phyloP scores from a whole-genome alignment of 768 basidiomycete species.

The Amanita inopinata region DNA sequence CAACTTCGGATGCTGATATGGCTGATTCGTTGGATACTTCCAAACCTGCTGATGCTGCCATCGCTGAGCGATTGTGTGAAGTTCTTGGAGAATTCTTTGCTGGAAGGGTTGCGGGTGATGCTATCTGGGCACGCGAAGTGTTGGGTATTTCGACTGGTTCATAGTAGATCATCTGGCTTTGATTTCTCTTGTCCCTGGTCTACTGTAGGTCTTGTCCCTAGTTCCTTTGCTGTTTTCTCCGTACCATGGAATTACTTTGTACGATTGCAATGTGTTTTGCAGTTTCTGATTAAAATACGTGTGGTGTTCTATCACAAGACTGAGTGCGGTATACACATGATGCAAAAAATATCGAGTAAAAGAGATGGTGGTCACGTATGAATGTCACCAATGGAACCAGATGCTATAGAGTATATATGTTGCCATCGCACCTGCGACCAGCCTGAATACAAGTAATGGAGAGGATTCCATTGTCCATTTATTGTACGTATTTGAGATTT shows the following conservation, averaged over 20 bases:
- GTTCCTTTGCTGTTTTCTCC: no score
- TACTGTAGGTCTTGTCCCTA: not conserved
- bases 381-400: conserved; percentile 18
- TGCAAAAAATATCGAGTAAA: not conserved
- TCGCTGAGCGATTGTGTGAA: conserved; percentile 38
- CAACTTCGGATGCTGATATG: conserved; percentile 38
- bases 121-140: conserved; percentile 46
- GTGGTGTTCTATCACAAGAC: not conserved
- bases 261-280: not conserved
- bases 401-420: conserved; percentile 21
- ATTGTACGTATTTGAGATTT: conserved; percentile 26
- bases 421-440: conserved; percentile 22
- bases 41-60: conserved; percentile 36
- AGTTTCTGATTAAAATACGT: not conserved
- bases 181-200: not conserved
- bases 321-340: not conserved
- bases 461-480: conserved; percentile 27
- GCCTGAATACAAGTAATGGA: conserved; percentile 23
- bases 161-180: not conserved
- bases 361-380: not conserved
- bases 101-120: conserved; percentile 43
- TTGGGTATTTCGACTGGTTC: conserved; percentile 7
- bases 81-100: conserved; percentile 58
- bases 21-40: conserved; percentile 44
- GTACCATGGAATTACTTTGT: no score